Conservation (phyloP, 1,284 basidiomycete species). For the Inonotus obliquus region DNA sequence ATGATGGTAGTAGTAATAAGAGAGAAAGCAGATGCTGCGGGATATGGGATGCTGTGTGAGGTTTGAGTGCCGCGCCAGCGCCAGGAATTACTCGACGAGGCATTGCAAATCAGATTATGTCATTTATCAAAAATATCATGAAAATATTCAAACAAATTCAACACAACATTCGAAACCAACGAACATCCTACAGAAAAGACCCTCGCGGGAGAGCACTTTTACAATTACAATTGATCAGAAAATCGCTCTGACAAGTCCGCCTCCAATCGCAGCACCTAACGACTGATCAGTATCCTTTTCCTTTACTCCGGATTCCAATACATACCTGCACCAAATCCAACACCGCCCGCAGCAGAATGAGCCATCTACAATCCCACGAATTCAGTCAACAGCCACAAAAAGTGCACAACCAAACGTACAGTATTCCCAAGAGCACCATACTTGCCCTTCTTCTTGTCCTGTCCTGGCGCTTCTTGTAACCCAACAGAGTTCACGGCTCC, state of each 20-base stretch:
- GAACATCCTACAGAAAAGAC: too few species aligned
- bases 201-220: neutral
- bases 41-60: neutral
- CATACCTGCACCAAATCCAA: constrained; percentile 62
- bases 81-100: neutral
- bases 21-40: neutral
- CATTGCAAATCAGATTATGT: neutral
- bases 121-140: too few species aligned
- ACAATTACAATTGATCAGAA: constrained; percentile 35
- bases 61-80: neutral
- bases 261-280: constrained; percentile 46
- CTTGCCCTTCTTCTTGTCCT: constrained; percentile 27
- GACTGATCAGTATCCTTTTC: neutral
- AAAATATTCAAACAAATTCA: too few species aligned
- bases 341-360: constrained; percentile 62
- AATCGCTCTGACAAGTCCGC: constrained; percentile 35
- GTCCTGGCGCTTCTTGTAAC: constrained; percentile 19
- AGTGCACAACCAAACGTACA: constrained; percentile 13
- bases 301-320: neutral
- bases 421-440: constrained; percentile 23
- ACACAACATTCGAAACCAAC: too few species aligned
- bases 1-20: neutral
- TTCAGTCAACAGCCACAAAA: neutral
- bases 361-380: constrained; percentile 43
- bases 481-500: constrained; percentile 18